A percentile compares a stretch with the other conserved stretches of the same genome.
Evolutionary conservation across 1,284 basidiomycete species (phyloP).

Genomic region (Pyrrhoderma noxium): DNA sequence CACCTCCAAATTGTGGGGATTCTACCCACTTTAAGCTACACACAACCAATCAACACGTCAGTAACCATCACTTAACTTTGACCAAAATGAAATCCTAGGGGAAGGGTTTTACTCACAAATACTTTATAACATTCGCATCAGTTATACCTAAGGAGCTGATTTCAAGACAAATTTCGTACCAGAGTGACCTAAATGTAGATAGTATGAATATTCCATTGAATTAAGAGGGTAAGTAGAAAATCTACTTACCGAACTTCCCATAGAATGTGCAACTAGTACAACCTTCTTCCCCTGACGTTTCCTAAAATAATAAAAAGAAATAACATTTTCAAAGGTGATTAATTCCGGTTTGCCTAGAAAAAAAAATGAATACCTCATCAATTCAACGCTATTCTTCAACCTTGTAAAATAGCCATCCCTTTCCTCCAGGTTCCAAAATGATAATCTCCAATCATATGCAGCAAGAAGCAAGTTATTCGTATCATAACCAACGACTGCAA

Average conservation of each 20-base stretch:
- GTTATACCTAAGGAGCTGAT: constrained; percentile 5
- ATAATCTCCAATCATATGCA: constrained; percentile 87
- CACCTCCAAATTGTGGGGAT: constrained; percentile 75
- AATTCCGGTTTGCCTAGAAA: neutral
- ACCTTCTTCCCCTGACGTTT: constrained; percentile 72
- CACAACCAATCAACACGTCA: neutral
- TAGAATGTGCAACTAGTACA: constrained; percentile 84
- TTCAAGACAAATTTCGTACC: constrained; percentile 28
- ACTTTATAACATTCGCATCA: constrained; percentile 32
- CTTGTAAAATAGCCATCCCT: constrained; percentile 91
- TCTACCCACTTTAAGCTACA: constrained; percentile 98
- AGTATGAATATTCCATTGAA: too few species aligned
- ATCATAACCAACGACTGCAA: constrained; percentile 88
- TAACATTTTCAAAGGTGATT: neutral
- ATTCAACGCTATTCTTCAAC: constrained; percentile 81
- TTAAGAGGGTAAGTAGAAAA: neutral
- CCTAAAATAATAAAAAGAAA: constrained; percentile 34
- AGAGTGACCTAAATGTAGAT: constrained; percentile 38
- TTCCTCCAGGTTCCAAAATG: constrained; percentile 87
- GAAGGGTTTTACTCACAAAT: constrained; percentile 45
- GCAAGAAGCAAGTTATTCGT: constrained; percentile 85
- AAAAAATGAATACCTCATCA: constrained; percentile 51
- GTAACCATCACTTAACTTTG: neutral
- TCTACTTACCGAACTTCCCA: constrained; percentile 67
- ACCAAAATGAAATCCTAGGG: constrained; percentile 1